Percentiles rank a stretch among this genome's conserved stretches.
Conservation (phyloP, 75 land plant genomes). For the Sequoia sempervirens region DNA sequence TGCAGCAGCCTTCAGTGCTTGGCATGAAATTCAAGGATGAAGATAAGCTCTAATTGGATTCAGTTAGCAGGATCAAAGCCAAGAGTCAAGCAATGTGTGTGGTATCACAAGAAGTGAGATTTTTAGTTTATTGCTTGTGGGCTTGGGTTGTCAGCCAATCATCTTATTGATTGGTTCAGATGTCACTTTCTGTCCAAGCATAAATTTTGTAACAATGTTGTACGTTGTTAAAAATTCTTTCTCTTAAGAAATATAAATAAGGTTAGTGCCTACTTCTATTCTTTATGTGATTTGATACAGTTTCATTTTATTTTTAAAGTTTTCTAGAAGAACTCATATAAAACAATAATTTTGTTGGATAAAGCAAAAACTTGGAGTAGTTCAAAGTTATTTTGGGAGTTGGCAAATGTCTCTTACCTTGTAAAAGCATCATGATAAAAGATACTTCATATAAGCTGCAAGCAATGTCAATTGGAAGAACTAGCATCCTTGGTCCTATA, state of each 20-base stretch:
- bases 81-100: conserved; percentile 25
- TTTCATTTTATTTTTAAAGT: background rate
- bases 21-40: conserved; percentile 47
- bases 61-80: conserved; percentile 43
- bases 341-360: background rate
- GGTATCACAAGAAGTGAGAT: conserved; percentile 21
- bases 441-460: too few relatives aligned
- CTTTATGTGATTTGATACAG: background rate
- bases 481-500: too few relatives aligned
- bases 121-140: background rate
- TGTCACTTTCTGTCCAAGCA: background rate
- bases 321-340: background rate
- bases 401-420: background rate
- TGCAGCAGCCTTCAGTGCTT: conserved; percentile 13
- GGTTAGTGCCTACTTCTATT: too few relatives aligned
- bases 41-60: conserved; percentile 62
- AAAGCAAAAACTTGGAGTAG: background rate
- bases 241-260: background rate
- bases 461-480: too few relatives aligned
- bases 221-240: background rate
- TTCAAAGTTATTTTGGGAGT: background rate
- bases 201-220: background rate
- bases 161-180: conserved; percentile 2
- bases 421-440: background rate
- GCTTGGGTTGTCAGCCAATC: background rate